A percentile compares a stretch with the other conserved stretches of the same genome.
phyloP scores from a whole-genome alignment of 1,139 yeast genomes.

The Sugiyamaella japonica region DNA sequence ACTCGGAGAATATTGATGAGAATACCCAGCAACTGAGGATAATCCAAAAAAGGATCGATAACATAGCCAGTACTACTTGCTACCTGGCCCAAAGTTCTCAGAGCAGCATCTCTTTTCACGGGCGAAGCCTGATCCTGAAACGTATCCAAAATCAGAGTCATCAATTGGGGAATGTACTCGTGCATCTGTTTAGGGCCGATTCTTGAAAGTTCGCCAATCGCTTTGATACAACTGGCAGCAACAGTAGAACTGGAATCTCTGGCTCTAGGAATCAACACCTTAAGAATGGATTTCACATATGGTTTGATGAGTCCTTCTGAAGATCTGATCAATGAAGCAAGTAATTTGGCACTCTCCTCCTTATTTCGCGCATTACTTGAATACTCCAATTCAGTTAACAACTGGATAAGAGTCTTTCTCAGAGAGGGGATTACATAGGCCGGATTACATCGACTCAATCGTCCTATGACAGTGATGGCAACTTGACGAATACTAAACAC shows the following conservation, averaged over 20 bases:
- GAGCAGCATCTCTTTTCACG: slow-evolving; percentile 83
- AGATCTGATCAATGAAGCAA: slow-evolving; percentile 71
- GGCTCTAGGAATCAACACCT: slow-evolving; percentile 75
- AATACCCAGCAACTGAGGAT: slow-evolving; percentile 83
- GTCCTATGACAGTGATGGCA: slow-evolving; percentile 78
- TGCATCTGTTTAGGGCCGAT: slow-evolving; percentile 86
- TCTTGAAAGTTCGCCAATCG: slow-evolving; percentile 86
- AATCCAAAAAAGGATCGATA: slow-evolving; percentile 86
- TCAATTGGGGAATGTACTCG: slow-evolving; percentile 68
- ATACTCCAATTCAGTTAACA: slow-evolving; percentile 80
- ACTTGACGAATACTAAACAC: slow-evolving; percentile 77
- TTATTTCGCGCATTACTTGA: slow-evolving; percentile 72
- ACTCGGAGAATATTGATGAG: slow-evolving; percentile 77
- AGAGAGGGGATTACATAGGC: slow-evolving; percentile 94
- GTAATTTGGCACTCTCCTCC: slow-evolving; percentile 81
- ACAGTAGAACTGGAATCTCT: slow-evolving; percentile 70
- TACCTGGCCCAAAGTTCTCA: slow-evolving; percentile 82
- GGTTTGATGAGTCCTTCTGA: slow-evolving; percentile 84
- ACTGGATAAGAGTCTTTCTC: slow-evolving; percentile 80
- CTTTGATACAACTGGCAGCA: slow-evolving; percentile 79
- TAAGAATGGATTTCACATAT: slow-evolving; percentile 85
- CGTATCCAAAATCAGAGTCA: slow-evolving; percentile 86
- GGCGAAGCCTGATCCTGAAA: slow-evolving; percentile 90
- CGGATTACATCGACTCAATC: slow-evolving; percentile 83
- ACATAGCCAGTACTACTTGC: slow-evolving; percentile 93